Evolutionary conservation across 2,329 filamentous ascomycete species (phyloP).

Genomic region (Aquanectria penicillioides): DNA sequence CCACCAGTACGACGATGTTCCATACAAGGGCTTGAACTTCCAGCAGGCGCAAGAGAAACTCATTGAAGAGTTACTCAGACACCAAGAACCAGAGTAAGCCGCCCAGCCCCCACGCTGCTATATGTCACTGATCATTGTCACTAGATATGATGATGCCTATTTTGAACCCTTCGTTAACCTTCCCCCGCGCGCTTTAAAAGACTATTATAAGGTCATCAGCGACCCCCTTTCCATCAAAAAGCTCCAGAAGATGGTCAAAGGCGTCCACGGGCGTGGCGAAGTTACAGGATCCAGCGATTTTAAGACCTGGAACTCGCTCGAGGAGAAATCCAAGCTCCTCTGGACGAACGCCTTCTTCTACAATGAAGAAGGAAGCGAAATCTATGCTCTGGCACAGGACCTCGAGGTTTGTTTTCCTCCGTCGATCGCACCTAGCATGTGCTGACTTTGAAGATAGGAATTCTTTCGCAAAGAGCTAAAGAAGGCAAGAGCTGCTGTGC

Average conservation of each 20-base stretch:
- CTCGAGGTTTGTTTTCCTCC: slow-evolving; percentile 70
- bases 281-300: slow-evolving; percentile 74
- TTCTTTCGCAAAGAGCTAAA: slow-evolving; percentile 75
- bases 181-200: slow-evolving; percentile 78
- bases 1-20: slow-evolving; percentile 63
- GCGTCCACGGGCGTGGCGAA: slow-evolving; percentile 74
- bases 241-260: slow-evolving; percentile 80
- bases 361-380: slow-evolving; percentile 91
- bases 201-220: slow-evolving; percentile 87
- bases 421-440: background rate
- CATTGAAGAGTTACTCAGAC: slow-evolving; percentile 77
- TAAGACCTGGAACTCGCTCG: slow-evolving; percentile 84
- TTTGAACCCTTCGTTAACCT: slow-evolving; percentile 81
- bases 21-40: slow-evolving; percentile 79
- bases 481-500: slow-evolving; percentile 76
- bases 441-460: slow-evolving; percentile 61
- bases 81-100: slow-evolving; percentile 71
- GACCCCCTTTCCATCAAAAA: slow-evolving; percentile 82
- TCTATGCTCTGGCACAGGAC: slow-evolving; percentile 79
- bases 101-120: background rate
- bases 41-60: slow-evolving; percentile 90
- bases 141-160: slow-evolving; percentile 74
- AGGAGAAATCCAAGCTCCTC: slow-evolving; percentile 80
- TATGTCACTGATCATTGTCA: slow-evolving; percentile 41
- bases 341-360: slow-evolving; percentile 91